Base-by-base conservation (phyloP, 2,329 filamentous ascomycete genomes). In the Fusarium globosum region DNA sequence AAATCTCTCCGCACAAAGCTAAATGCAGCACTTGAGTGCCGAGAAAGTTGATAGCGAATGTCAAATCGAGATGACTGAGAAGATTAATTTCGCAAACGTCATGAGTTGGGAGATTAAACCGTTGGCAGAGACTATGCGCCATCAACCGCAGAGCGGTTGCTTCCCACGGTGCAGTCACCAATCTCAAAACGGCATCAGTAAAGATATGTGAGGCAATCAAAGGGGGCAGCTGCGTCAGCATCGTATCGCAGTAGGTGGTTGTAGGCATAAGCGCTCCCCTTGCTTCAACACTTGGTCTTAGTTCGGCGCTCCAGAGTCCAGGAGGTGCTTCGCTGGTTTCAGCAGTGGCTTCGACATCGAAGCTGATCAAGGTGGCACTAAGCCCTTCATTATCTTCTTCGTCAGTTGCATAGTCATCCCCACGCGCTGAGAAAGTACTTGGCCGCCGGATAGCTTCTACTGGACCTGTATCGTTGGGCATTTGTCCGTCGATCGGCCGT, bases 271-370 rank as follows among this genome's bases (percentile, higher is more conserved):
- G 61, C 18, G 61, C 58, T 18, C 70, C 62, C 46, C 78, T 78
- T 20, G 78, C 55, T 41, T 85, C 82, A 7, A 81, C 79, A 67
- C 86, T 90, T 6, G 88, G 87, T 2, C 88, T 85, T 23, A 90
- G 79, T 75, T 91, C 89, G 18, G 89, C 88, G 8, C 87, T 88
- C 89, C 89, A 91, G 4, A 88, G 78, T 20, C 87, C 88, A 4
- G 86, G 81, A 3, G 86, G 86, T 6, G 84, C 83, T 53, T 88
- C 86, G 7, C 83, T 84, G 1, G 87, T 61, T 52, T 90, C 88
- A 7, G 85, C 88, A 8, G 85, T 86, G 1, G 88, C 86, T 70
- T 91, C 89, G 35, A 90, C 88, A 63, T 91, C 89, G 63, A 91
- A 90, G 71, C 87, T 90, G 58, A 91, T 90, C 10, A 90, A 80